Evolutionary conservation across 495 filamentous ascomycete genomes (phyloP), one percentile per base, ranked within the genome.

Genomic region (Jackrogersella minutella): DNA sequence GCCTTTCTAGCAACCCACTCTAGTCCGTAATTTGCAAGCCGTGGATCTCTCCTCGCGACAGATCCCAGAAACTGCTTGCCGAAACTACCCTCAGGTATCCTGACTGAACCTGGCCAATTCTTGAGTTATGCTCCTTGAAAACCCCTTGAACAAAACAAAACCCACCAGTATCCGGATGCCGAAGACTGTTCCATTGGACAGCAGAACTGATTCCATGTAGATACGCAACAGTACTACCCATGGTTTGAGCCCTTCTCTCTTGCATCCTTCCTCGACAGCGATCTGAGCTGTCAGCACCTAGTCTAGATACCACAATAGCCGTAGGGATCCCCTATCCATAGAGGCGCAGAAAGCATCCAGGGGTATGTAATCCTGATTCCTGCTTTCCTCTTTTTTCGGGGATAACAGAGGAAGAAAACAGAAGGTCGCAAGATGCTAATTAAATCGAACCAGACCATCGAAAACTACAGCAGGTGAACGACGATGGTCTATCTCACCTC

Each of bases 31-130:
- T 52, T n/a, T 43, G 53, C 43, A 44, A 52, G 10, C 41, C 43
- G 53, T 50, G 52, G 44, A 64, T 64, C 52, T 50, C 31, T n/a
- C n/a, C n/a, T n/a, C n/a, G n/a, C 21, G 54, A 55, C 19, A 30
- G 39, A 36, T 37, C 46, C 17, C 14, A n/a, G 2, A 46, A 17
- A 19, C 33, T 17, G 52, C 44, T 43, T 56, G 31, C 52, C 61
- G 52, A 40, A 33, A 24, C 51, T 41, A 56, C 41, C 40, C 31
- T 55, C 19, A 28, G 24, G 30, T 44, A 17, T 17, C 28, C 30
- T 16, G 17, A 26, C 13, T n/a, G 7, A 26, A 16, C 31, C 40
- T 13, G 13, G 39, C 7, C 39, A 6, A 4, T 16, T 3, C 13
- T 2, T 10, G n/a, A 14, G 3, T 50, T 28, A 11, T 28, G 13